Evolutionary conservation across 805 yeast species (phyloP).

Genomic region (Diddensiella caesifluorescens): DNA sequence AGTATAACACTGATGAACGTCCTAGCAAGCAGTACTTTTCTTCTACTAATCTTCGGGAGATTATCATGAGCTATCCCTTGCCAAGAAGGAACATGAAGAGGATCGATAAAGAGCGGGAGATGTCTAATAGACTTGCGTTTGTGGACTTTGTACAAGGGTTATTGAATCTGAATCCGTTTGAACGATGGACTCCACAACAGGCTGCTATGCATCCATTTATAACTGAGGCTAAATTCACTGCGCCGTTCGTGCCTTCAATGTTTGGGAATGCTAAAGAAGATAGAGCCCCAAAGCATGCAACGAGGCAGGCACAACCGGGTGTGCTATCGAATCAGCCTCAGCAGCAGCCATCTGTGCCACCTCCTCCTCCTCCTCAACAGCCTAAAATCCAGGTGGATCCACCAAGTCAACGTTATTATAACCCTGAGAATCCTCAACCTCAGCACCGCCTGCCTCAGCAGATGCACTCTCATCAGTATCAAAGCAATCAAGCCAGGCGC

Average conservation of each 20-base stretch:
- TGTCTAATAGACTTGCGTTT: slow-evolving; percentile 63
- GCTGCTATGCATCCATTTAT: slow-evolving; percentile 90
- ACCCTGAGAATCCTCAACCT: slow-evolving; percentile 4
- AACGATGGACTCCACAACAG: slow-evolving; percentile 95
- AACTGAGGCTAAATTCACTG: slow-evolving; percentile 51
- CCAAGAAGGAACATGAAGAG: slow-evolving; percentile 33
- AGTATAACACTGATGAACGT: slow-evolving; percentile 48
- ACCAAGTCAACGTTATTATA: slow-evolving; percentile 4
- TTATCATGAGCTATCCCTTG: slow-evolving; percentile 65
- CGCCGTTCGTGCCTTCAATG: slow-evolving; percentile 32
- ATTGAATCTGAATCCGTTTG: slow-evolving; percentile 81
- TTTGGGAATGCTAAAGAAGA: slow-evolving; percentile 7
- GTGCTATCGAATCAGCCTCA: slow-evolving; percentile 3
- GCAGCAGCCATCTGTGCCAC: not conserved
- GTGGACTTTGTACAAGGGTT: slow-evolving; percentile 75
- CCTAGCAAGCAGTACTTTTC: slow-evolving; percentile 83
- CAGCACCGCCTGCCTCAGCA: slow-evolving; percentile 1
- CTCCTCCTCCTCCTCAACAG: too few relatives aligned
- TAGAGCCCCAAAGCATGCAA: slow-evolving; percentile 5
- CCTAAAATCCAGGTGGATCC: not conserved
- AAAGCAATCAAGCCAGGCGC: slow-evolving; percentile 19
- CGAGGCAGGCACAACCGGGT: slow-evolving; percentile 8
- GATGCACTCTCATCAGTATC: not conserved
- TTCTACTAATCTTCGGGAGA: slow-evolving; percentile 58
- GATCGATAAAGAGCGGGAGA: slow-evolving; percentile 57